phyloP scores from a whole-genome alignment of 2,329 filamentous ascomycete species.

The Ophiostoma quercus region DNA sequence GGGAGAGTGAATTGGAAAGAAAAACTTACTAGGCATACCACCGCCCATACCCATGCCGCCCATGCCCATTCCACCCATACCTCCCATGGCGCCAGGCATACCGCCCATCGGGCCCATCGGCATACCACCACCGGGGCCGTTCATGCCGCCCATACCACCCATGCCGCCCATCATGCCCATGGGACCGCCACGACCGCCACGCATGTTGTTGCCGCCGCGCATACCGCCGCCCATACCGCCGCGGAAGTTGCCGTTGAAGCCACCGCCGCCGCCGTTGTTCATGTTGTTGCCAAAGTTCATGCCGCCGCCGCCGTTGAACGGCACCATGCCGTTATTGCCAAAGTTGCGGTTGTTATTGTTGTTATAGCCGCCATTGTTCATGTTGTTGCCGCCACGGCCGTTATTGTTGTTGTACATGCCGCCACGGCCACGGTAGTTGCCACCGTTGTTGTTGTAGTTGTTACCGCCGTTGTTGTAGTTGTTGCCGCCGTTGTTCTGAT shows the following conservation, averaged over 20 bases:
- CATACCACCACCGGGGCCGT: conserved; percentile 30
- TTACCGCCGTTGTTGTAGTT: conserved; percentile 43
- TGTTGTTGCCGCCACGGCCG: conserved; percentile 29
- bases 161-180: conserved; percentile 39
- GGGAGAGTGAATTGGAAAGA: not conserved
- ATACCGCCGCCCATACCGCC: conserved; percentile 48
- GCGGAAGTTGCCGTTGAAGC: conserved; percentile 45
- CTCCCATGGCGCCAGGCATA: conserved; percentile 47
- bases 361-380: conserved; percentile 22
- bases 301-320: conserved; percentile 42
- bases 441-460: conserved; percentile 37
- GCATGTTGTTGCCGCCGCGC: conserved; percentile 36
- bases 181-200: conserved; percentile 35
- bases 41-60: conserved; percentile 44
- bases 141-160: conserved; percentile 42
- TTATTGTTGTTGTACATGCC: conserved; percentile 21
- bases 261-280: conserved; percentile 37
- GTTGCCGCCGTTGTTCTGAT: conserved; percentile 44
- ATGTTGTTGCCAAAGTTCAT: conserved; percentile 36
- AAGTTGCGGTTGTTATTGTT: conserved; percentile 24
- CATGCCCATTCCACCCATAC: conserved; percentile 50
- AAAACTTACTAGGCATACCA: conserved; percentile 53
- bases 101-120: conserved; percentile 48
- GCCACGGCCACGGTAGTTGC: conserved; percentile 45
- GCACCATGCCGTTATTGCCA: conserved; percentile 38